These are phyloP conservation scores for Fusarium sarcochroum DNA, from an alignment of 2,329 filamentous ascomycete genomes.

Conservation along the genomic window DNA sequence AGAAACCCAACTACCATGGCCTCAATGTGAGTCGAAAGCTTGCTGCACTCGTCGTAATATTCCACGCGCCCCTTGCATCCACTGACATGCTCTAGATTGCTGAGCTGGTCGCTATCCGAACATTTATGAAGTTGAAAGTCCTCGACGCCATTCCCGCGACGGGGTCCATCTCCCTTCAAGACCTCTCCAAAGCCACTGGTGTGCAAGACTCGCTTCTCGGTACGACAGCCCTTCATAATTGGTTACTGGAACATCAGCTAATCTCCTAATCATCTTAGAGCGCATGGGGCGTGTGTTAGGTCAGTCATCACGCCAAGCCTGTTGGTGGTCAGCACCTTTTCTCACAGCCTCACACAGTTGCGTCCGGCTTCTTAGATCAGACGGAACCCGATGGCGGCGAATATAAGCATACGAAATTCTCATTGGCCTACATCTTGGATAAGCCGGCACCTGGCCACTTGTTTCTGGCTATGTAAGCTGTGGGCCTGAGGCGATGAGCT, in stretches of 20 bases:
- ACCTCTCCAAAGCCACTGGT: slow-evolving; percentile 47
- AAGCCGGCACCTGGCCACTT: slow-evolving; percentile 49
- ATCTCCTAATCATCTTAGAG: slow-evolving; percentile 32
- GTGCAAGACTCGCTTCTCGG: slow-evolving; percentile 50
- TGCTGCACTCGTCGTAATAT: neutral
- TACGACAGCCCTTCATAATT: slow-evolving; percentile 9
- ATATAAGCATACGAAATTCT: slow-evolving; percentile 53
- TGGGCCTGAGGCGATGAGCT: neutral
- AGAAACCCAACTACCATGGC: slow-evolving; percentile 53
- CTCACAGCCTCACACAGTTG: slow-evolving; percentile 37
- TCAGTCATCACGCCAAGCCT: slow-evolving; percentile 9
- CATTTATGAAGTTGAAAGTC: slow-evolving; percentile 51
- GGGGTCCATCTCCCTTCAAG: slow-evolving; percentile 48
- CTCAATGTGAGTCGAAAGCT: slow-evolving; percentile 45
- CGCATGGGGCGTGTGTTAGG: slow-evolving; percentile 49
- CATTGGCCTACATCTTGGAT: slow-evolving; percentile 49
- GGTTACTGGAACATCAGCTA: neutral
- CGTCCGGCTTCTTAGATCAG: slow-evolving; percentile 51
- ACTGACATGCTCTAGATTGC: slow-evolving; percentile 44
- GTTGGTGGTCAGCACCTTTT: neutral
- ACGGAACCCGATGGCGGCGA: slow-evolving; percentile 45
- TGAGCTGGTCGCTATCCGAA: slow-evolving; percentile 49
- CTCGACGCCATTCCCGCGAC: slow-evolving; percentile 49
- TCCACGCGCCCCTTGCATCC: accelerated
- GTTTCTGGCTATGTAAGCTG: slow-evolving; percentile 49